phyloP scores from a whole-genome alignment of 306 rosid genomes.

The Lablab purpureus region DNA sequence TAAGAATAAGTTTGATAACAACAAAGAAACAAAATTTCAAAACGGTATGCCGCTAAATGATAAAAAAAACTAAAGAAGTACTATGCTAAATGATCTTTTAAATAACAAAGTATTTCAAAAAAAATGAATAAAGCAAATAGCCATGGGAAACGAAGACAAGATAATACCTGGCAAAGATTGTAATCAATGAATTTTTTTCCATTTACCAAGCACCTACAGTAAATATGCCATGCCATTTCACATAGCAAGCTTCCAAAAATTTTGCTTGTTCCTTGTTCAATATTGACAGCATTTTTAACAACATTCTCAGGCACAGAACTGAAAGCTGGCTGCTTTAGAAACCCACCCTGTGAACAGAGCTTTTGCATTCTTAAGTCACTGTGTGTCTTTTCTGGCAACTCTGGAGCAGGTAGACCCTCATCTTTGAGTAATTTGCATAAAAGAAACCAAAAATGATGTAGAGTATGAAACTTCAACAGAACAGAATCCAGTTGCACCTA shows the following conservation, averaged over 20 bases:
- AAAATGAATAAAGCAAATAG: neutral
- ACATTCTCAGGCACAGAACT: slow-evolving; percentile 53
- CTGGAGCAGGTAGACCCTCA: slow-evolving; percentile 54
- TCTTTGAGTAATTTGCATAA: slow-evolving; percentile 80
- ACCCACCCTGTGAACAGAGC: slow-evolving; percentile 85
- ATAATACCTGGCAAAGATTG: slow-evolving; percentile 82
- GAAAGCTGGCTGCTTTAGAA: slow-evolving; percentile 78
- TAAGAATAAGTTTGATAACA: neutral
- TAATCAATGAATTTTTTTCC: slow-evolving; percentile 76
- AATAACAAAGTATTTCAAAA: slow-evolving; percentile 13
- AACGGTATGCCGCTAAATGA: slow-evolving; percentile 35
- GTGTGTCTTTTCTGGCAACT: slow-evolving; percentile 45
- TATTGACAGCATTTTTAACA: slow-evolving; percentile 48
- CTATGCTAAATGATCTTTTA: slow-evolving; percentile 1
- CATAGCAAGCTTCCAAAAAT: slow-evolving; percentile 62
- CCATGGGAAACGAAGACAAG: slow-evolving; percentile 2
- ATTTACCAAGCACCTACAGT: slow-evolving; percentile 72
- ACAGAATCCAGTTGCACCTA: slow-evolving; percentile 84
- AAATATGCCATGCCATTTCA: slow-evolving; percentile 84
- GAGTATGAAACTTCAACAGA: slow-evolving; percentile 70
- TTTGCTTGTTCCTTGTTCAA: slow-evolving; percentile 57
- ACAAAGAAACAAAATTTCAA: slow-evolving; percentile 8
- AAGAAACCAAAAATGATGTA: slow-evolving; percentile 93
- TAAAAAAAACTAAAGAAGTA: slow-evolving; percentile 4
- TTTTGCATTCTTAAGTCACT: slow-evolving; percentile 49